Percentiles rank a stretch among this genome's conserved stretches.
Conservation (phyloP, 2,329 filamentous ascomycete genomes). For the Aureobasidium sp. region DNA sequence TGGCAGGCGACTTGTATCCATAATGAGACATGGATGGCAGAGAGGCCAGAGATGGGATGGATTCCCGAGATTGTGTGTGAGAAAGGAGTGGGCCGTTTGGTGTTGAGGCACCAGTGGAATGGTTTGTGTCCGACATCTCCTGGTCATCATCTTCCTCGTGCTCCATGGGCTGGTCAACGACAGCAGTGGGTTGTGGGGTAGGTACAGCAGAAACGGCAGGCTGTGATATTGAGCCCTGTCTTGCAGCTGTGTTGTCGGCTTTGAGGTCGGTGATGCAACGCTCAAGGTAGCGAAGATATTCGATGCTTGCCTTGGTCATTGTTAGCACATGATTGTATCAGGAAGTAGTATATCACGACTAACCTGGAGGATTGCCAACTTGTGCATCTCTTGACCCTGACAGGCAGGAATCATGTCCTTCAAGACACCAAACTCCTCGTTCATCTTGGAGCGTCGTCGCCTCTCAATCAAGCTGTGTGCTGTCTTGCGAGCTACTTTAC, state of each 20-base stretch:
- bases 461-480: conserved; percentile 94
- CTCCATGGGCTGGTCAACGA: conserved; percentile 24
- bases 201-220: neutral
- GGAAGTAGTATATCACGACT: conserved; percentile 16
- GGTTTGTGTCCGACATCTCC: conserved; percentile 28
- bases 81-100: conserved; percentile 14
- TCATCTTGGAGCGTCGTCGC: conserved; percentile 89
- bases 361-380: conserved; percentile 89
- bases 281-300: conserved; percentile 90
- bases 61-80: conserved; percentile 13
- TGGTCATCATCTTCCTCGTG: conserved; percentile 20
- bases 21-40: conserved; percentile 6
- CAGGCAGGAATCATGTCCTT: conserved; percentile 96
- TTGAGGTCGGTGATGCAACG: conserved; percentile 78
- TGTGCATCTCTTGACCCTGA: conserved; percentile 92
- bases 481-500: conserved; percentile 91
- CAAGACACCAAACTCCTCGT: conserved; percentile 88
- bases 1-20: conserved; percentile 26
- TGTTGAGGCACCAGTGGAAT: conserved; percentile 12
- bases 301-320: conserved; percentile 69
- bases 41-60: conserved; percentile 6
- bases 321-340: neutral
- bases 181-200: neutral
- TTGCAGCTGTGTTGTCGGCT: conserved; percentile 31
- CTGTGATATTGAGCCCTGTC: neutral